Evolutionary conservation across 768 basidiomycete genomes (phyloP).

Genomic region (Lactifluus echinatus): DNA sequence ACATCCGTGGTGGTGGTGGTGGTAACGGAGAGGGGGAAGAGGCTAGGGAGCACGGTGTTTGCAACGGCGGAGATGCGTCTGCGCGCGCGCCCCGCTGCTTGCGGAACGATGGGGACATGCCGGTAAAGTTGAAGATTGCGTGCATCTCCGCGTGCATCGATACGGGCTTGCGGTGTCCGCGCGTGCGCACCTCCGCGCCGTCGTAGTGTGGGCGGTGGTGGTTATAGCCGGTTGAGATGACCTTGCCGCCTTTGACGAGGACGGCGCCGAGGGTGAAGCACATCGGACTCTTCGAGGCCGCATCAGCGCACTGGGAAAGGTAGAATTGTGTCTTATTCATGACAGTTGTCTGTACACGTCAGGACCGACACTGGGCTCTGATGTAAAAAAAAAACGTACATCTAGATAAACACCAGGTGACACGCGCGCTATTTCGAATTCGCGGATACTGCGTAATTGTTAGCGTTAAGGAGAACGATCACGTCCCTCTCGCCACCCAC

Average conservation of each 20-base stretch:
- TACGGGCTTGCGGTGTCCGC: constrained; percentile 36
- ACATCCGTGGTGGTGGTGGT: constrained; percentile 17
- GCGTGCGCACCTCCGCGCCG: constrained; percentile 32
- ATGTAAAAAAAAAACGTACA: too few species aligned
- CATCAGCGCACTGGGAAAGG: constrained; percentile 41
- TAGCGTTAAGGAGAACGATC: too few species aligned
- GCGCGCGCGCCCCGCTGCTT: constrained; percentile 33
- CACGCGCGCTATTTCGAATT: too few species aligned
- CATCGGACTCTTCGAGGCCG: constrained; percentile 44
- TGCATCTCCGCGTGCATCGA: constrained; percentile 59
- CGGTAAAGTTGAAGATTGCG: constrained; percentile 43
- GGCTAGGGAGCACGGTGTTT: background rate
- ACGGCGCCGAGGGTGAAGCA: constrained; percentile 40
- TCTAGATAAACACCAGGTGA: too few species aligned
- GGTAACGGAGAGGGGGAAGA: constrained; percentile 17
- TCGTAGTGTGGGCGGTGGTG: constrained; percentile 49
- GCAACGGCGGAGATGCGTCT: constrained; percentile 22
- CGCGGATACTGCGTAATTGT: too few species aligned
- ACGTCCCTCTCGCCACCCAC: too few species aligned
- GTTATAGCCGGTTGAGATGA: constrained; percentile 44
- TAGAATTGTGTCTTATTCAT: constrained; percentile 46
- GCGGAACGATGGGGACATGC: constrained; percentile 44
- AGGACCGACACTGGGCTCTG: too few species aligned
- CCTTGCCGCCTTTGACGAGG: constrained; percentile 47
- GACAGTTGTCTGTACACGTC: too few species aligned